Percentiles rank a stretch among this genome's conserved stretches.
Evolutionary conservation across 169 alveolate species (phyloP).

Genomic region (Blepharisma undulans): DNA sequence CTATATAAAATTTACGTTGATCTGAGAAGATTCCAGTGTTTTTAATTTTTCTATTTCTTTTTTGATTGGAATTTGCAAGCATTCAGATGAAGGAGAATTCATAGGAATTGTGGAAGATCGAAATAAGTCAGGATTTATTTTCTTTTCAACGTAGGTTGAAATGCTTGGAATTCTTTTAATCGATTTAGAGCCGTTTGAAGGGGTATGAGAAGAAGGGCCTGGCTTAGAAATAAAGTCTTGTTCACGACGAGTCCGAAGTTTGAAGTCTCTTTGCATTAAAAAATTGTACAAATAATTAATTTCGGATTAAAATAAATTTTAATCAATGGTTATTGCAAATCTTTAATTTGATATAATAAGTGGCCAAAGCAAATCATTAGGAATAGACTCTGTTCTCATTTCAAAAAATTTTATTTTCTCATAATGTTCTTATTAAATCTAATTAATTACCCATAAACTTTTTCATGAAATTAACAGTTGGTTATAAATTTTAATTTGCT

Average conservation of each 20-base stretch:
- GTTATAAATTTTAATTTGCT: too few species aligned
- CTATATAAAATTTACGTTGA: neutral
- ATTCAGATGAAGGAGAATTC: neutral
- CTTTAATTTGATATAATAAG: too few species aligned
- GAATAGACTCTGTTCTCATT: too few species aligned
- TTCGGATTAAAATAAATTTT: too few species aligned
- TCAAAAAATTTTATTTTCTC: too few species aligned
- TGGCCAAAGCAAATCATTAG: too few species aligned
- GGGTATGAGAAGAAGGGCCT: neutral
- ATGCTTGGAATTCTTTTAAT: neutral
- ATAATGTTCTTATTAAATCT: too few species aligned
- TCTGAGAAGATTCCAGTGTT: neutral
- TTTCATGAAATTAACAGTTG: too few species aligned
- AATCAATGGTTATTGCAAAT: too few species aligned
- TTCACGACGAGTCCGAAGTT: neutral
- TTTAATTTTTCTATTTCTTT: neutral
- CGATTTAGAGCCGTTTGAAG: neutral
- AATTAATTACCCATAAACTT: too few species aligned
- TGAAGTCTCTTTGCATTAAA: neutral
- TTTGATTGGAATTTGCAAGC: neutral
- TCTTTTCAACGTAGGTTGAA: neutral
- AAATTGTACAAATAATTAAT: neutral
- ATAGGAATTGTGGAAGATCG: neutral
- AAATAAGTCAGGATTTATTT: neutral
- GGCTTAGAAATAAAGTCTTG: neutral